These are phyloP conservation scores for Leccinum aurantiacum DNA, from an alignment of 768 basidiomycete genomes.

Conservation along the genomic window DNA sequence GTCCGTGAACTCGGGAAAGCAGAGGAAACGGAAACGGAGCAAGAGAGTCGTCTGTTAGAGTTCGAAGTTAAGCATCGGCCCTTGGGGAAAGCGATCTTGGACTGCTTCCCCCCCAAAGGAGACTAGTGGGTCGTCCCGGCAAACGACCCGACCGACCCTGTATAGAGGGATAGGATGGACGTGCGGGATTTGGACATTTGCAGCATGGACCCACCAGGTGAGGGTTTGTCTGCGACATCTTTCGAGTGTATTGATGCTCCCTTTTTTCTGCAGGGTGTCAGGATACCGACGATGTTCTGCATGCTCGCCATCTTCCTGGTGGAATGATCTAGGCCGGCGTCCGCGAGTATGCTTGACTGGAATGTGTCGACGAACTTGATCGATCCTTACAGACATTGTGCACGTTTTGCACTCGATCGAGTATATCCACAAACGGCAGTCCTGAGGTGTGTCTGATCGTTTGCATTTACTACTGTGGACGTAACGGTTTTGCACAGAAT, in stretches of 20 bases:
- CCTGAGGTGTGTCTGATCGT: too few species aligned
- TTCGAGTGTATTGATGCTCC: slow-evolving; percentile 6
- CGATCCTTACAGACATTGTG: slow-evolving; percentile 73
- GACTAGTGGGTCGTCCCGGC: slow-evolving; percentile 91
- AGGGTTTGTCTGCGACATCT: slow-evolving; percentile 12
- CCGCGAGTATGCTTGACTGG: slow-evolving; percentile 58
- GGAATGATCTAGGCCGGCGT: slow-evolving; percentile 97
- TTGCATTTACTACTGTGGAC: too few species aligned
- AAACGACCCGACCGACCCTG: slow-evolving; percentile 49
- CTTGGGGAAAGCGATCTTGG: slow-evolving; percentile 92
- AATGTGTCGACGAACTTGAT: neutral
- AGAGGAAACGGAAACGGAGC: slow-evolving; percentile 94
- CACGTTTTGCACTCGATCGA: slow-evolving; percentile 81
- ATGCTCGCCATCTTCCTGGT: slow-evolving; percentile 82
- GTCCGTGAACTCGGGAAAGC: slow-evolving; percentile 88
- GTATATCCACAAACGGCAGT: too few species aligned
- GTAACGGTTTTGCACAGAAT: too few species aligned
- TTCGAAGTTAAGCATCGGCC: slow-evolving; percentile 96
- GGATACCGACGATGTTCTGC: slow-evolving; percentile 59
- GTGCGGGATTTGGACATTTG: slow-evolving; percentile 83
- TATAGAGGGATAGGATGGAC: slow-evolving; percentile 88
- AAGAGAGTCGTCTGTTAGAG: slow-evolving; percentile 89
- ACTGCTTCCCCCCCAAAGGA: slow-evolving; percentile 87
- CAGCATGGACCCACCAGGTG: slow-evolving; percentile 96
- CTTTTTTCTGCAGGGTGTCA: slow-evolving; percentile 66